Base-by-base conservation (phyloP, 805 yeast genomes). In the Metschnikowia drakensbergensis region DNA sequence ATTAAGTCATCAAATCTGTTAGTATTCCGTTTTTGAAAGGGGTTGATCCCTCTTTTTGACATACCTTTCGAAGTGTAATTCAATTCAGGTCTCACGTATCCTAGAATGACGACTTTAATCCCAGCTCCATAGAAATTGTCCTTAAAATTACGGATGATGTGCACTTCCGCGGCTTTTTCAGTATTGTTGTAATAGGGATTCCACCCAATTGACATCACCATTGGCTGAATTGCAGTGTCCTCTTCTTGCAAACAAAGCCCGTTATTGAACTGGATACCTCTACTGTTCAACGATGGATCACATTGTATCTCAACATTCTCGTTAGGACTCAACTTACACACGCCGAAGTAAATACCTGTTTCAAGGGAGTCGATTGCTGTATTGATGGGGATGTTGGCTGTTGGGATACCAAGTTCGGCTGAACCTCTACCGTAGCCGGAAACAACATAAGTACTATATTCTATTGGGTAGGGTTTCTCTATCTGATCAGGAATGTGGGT, bases 361-460 rank as follows among this genome's bases (percentile, higher is more conserved):
- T 76, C 79, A 22, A 78, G 71, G 41, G 58, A 49, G 42, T 69
- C 66, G 35, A 79, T 58, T 3, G 65, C 51, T 0, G 80, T 75
- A 23, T 79, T 69, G 3, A 87, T 78, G 1, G 88, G 86, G 4
- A 92, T 79, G 60, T 92, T 92, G 5, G 97, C 98, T 0, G 99
- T 94, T 2, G 99, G 99, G 38, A 90, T 86, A 0, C 98, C 98
- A 37, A 94, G 74, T 57, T 89, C 97, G 0, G 94, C 66, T 0
- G 97, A 88, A 0, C 99, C 99, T 47, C 99, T 77, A 5, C 99
- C 99, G 67, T 88, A 94, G 0, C 99, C 99, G 29, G 91, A 75
- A 17, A 83, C 74, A 27, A 87, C 76, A 28, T 71, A 69, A 10
- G 83, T 69, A 41, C 66, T 63, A 11, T 63, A 66, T 4, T 74